These are phyloP conservation scores for Aspergillus oerlinghausenensis DNA, from an alignment of 2,329 filamentous ascomycete species.

Conservation along the genomic window DNA sequence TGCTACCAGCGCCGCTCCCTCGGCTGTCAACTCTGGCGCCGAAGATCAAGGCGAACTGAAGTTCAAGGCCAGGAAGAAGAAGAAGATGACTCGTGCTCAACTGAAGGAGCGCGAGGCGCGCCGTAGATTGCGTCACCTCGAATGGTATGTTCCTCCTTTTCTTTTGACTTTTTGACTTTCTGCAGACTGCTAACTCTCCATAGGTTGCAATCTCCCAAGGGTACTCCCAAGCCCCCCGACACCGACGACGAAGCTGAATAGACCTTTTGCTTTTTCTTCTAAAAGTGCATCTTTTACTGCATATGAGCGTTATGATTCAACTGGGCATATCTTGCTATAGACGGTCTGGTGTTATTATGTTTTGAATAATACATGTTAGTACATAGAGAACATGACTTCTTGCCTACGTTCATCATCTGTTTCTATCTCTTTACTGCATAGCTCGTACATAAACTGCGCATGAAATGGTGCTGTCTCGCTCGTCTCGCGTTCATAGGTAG, in stretches of 20 bases:
- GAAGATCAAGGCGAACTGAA: slow-evolving; percentile 79
- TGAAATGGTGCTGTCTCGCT: no score
- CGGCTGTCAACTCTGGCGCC: slow-evolving; percentile 72
- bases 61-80: slow-evolving; percentile 89
- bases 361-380: neutral
- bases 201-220: slow-evolving; percentile 81
- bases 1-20: slow-evolving; percentile 56
- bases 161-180: neutral
- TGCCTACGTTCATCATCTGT: neutral
- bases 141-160: slow-evolving; percentile 43
- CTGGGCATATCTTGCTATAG: slow-evolving; percentile 2
- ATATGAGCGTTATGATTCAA: slow-evolving; percentile 4
- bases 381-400: neutral
- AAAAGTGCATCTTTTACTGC: slow-evolving; percentile 5
- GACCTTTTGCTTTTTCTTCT: neutral
- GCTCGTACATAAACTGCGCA: no score
- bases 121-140: slow-evolving; percentile 75
- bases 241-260: slow-evolving; percentile 66
- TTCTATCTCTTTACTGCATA: neutral
- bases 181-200: slow-evolving; percentile 32
- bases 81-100: slow-evolving; percentile 97
- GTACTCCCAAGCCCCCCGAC: slow-evolving; percentile 70
- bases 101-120: slow-evolving; percentile 88
- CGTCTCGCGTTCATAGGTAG: no score
- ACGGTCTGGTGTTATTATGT: slow-evolving; percentile 1